A percentile compares a stretch with the other conserved stretches of the same genome.
These are phyloP conservation scores for Paracorniculantispora psalliotae DNA, from an alignment of 2,329 filamentous ascomycete genomes.

Conservation along the genomic window DNA sequence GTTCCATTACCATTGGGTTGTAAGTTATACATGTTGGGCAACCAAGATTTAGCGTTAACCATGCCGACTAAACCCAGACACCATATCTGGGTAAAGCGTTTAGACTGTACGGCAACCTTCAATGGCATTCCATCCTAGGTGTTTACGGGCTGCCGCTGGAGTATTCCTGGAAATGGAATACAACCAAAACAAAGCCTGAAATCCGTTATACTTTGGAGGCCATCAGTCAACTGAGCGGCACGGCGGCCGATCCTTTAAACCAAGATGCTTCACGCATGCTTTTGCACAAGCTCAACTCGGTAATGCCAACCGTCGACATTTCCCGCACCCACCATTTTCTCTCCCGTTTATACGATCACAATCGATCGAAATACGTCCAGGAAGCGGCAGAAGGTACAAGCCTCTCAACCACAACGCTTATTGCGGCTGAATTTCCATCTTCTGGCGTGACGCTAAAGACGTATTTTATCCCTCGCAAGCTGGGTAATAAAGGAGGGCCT, in stretches of 20 bases:
- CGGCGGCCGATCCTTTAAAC: conserved; percentile 2
- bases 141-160: conserved; percentile 12
- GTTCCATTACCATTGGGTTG: conserved; percentile 14
- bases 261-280: not conserved
- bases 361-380: not conserved
- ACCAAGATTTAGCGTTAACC: not conserved
- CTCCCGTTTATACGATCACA: not conserved
- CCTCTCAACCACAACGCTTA: not conserved
- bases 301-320: not conserved
- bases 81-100: conserved; percentile 1
- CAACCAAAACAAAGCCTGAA: not conserved
- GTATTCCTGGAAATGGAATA: conserved; percentile 16
- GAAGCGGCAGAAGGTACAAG: not conserved
- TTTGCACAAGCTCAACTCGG: not conserved
- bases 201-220: conserved; percentile 13
- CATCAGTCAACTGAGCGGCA: not conserved
- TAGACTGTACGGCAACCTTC: not conserved
- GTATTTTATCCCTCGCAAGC: conserved; percentile 4
- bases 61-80: not conserved
- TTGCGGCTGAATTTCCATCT: not conserved
- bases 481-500: not conserved
- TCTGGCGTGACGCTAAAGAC: not conserved
- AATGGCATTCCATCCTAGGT: not conserved
- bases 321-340: not conserved
- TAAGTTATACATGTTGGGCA: not conserved